Base-by-base conservation (phyloP, 176 grass and related monocot species). In the Secale cereale region DNA sequence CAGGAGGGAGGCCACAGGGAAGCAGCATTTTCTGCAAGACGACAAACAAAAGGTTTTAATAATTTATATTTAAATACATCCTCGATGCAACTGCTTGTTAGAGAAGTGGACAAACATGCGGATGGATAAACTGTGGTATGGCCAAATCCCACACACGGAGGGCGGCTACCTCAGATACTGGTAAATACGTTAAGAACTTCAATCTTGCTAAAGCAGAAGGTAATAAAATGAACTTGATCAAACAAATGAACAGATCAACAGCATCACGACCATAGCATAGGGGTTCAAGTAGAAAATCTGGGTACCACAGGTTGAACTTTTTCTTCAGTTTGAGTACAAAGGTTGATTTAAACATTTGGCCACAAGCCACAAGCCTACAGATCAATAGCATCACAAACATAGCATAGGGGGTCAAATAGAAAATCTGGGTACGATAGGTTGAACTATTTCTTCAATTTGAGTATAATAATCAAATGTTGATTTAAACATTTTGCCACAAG, bases 1-100 rank as follows among this genome's bases (percentile, higher is more conserved):
- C 88, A 1, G 95, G 95, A 88, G 88, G 90, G 45, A 94, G 88
- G 6, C 92, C 84, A 25, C 90, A 94, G 0, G 90, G 95, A 71
- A 94, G 90, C 43, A 94, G 77, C 92, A 97, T 97, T 97, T 97
- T 97, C 95, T 97, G 81, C 37, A 50, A 88, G 7, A 70, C 60
- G 10, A 90, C 17, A 82, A 66, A 83, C 12, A 52, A 4, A 22
- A 3, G 7, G 30, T 5, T 41, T 59, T 23, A 48, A 50, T 45
- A 30, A 77, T 14, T 80, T 30, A 27, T 8, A 54, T 12, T 29
- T 8, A 30, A 46, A 37, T 37, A n/a, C 7, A 31, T 27, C 4
- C 0, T 17, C 2, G 4, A 52, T 68, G 14, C 1, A 45, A 29
- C 37, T n/a, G 46, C 4, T 33, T 41, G 10, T 14, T 36, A 1